A percentile compares a stretch with the other conserved stretches of the same genome.
Evolutionary conservation across 495 filamentous ascomycete species (phyloP).

Genomic region (Aspergillus nidulans): DNA sequence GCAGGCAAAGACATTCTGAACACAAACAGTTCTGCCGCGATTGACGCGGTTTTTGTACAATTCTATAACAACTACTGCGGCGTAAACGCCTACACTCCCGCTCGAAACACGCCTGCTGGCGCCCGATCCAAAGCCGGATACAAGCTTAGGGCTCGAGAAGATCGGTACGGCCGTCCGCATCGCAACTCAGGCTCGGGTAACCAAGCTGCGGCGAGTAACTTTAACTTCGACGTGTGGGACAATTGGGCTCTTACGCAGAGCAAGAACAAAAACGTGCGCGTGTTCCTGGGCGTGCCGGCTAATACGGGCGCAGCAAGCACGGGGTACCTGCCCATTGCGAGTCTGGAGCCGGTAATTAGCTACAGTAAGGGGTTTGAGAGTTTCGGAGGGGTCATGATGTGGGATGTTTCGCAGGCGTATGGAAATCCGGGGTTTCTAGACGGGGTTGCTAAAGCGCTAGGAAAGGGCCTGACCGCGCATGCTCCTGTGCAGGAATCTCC

Average conservation of each 20-base stretch:
- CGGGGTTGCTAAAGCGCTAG: conserved; percentile 29
- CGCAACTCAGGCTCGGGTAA: too few species aligned
- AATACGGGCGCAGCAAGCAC: conserved; percentile 51
- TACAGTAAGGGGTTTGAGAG: conserved; percentile 51
- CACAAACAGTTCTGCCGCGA: conserved; percentile 33
- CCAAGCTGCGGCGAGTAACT: conserved; percentile 36
- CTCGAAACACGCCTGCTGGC: background rate
- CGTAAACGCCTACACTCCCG: conserved; percentile 43
- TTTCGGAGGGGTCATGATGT: conserved; percentile 70
- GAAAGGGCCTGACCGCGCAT: background rate
- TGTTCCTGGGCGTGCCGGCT: conserved; percentile 64
- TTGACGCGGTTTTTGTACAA: conserved; percentile 66
- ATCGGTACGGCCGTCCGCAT: too few species aligned
- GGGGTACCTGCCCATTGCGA: conserved; percentile 49
- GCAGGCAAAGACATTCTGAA: conserved; percentile 55
- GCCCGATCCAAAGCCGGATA: conserved; percentile 2
- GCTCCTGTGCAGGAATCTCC: background rate
- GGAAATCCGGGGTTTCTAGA: conserved; percentile 55
- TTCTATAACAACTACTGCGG: conserved; percentile 78
- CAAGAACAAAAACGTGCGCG: conserved; percentile 58
- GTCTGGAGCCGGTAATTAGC: conserved; percentile 44
- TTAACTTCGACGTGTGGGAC: conserved; percentile 70
- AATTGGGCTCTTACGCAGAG: conserved; percentile 61
- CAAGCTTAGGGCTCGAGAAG: background rate
- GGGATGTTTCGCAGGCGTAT: conserved; percentile 63